A percentile compares a stretch with the other conserved stretches of the same genome.
Conservation (phyloP, 768 basidiomycete genomes). For the Lactifluus echinatus region DNA sequence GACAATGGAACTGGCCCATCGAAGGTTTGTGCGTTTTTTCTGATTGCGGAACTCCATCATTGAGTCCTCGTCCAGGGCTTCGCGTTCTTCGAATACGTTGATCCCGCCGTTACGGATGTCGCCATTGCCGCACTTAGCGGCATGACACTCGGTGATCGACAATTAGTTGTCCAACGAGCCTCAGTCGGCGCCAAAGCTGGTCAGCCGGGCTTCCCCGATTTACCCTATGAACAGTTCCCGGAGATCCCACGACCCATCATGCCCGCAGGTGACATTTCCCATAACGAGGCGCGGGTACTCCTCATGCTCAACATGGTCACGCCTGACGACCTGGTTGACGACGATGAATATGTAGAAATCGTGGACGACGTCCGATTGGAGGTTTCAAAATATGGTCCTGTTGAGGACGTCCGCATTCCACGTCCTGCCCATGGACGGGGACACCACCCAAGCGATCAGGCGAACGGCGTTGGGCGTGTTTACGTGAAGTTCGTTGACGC, state of each 20-base stretch:
- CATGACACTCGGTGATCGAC: slow-evolving; percentile 95
- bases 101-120: slow-evolving; percentile 80
- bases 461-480: slow-evolving; percentile 88
- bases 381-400: slow-evolving; percentile 67
- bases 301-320: slow-evolving; percentile 99
- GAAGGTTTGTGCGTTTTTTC: slow-evolving; percentile 46
- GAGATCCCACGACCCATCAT: slow-evolving; percentile 83
- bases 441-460: slow-evolving; percentile 49
- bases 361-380: slow-evolving; percentile 93
- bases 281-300: slow-evolving; percentile 60
- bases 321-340: slow-evolving; percentile 80
- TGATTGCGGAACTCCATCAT: not conserved
- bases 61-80: slow-evolving; percentile 59
- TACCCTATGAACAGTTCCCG: slow-evolving; percentile 75
- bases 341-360: slow-evolving; percentile 89
- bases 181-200: slow-evolving; percentile 86
- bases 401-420: slow-evolving; percentile 84
- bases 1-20: slow-evolving; percentile 84
- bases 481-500: slow-evolving; percentile 79
- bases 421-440: slow-evolving; percentile 50
- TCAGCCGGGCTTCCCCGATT: slow-evolving; percentile 49
- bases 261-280: slow-evolving; percentile 65
- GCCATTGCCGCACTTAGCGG: slow-evolving; percentile 94
- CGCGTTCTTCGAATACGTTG: slow-evolving; percentile 98
- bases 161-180: slow-evolving; percentile 92